phyloP scores from a whole-genome alignment of 306 rosid species.

The Macrotyloma uniflorum region DNA sequence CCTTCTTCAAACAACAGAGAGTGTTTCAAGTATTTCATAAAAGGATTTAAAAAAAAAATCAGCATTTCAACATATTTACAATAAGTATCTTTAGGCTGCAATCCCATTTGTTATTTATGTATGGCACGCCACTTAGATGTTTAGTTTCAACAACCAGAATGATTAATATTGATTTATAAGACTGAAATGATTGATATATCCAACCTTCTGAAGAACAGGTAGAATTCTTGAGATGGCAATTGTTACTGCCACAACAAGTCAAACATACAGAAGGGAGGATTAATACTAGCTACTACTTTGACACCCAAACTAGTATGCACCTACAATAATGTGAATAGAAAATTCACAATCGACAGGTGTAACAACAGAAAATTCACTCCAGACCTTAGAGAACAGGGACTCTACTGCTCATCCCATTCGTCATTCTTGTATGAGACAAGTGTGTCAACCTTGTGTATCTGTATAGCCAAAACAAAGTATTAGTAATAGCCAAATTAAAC shows the following conservation, averaged over 20 bases:
- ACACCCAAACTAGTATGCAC: conserved; percentile 21
- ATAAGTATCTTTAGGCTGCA: neutral
- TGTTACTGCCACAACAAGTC: conserved; percentile 24
- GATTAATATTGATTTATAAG: neutral
- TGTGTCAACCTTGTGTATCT: conserved; percentile 96
- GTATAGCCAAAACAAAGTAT: conserved; percentile 41
- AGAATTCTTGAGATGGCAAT: conserved; percentile 20
- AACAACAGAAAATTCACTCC: conserved; percentile 18
- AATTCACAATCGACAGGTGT: conserved; percentile 54
- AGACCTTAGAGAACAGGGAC: neutral
- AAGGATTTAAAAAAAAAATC: too few species aligned
- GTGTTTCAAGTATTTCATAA: too few species aligned
- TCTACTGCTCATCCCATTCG: conserved; percentile 78
- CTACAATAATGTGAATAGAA: conserved; percentile 66
- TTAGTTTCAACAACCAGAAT: neutral
- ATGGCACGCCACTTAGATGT: neutral
- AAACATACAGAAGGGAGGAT: conserved; percentile 7
- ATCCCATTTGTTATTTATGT: neutral
- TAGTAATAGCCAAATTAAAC: conserved; percentile 7
- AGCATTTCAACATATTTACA: neutral
- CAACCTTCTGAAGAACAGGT: neutral
- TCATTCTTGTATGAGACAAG: conserved; percentile 97
- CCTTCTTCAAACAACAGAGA: too few species aligned
- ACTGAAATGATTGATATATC: neutral
- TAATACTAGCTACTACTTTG: neutral